Evolutionary conservation across 257 asterid species (phyloP).

Genomic region (Nicotiana tomentosiformis): DNA sequence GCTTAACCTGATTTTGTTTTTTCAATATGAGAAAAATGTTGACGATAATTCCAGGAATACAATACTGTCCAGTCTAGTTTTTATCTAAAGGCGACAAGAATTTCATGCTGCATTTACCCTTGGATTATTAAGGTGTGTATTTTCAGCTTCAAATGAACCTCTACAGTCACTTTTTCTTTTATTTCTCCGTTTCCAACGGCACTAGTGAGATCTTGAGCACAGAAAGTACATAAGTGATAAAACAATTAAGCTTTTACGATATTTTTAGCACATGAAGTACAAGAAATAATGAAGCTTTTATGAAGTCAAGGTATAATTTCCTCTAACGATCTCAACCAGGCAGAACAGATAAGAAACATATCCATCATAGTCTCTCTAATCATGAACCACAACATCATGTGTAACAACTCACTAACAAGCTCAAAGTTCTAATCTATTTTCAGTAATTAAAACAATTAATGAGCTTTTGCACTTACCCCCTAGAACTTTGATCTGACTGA

Average conservation of each 20-base stretch:
- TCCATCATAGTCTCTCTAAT: background rate
- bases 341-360: background rate
- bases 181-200: background rate
- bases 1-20: background rate
- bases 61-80: background rate
- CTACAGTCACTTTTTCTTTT: background rate
- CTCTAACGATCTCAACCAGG: background rate
- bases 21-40: background rate
- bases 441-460: background rate
- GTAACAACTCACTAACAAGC: background rate
- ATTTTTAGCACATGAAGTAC: background rate
- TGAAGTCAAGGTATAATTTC: background rate
- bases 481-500: background rate
- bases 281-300: background rate
- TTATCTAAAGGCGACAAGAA: background rate
- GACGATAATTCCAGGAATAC: background rate
- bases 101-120: background rate
- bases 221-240: background rate
- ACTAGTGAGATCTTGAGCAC: background rate
- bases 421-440: background rate
- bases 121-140: background rate
- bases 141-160: background rate
- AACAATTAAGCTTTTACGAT: background rate
- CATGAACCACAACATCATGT: background rate
- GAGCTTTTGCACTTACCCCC: background rate